These are phyloP conservation scores for Begonia peltatifolia DNA, from an alignment of 306 rosid species.

Conservation along the genomic window DNA sequence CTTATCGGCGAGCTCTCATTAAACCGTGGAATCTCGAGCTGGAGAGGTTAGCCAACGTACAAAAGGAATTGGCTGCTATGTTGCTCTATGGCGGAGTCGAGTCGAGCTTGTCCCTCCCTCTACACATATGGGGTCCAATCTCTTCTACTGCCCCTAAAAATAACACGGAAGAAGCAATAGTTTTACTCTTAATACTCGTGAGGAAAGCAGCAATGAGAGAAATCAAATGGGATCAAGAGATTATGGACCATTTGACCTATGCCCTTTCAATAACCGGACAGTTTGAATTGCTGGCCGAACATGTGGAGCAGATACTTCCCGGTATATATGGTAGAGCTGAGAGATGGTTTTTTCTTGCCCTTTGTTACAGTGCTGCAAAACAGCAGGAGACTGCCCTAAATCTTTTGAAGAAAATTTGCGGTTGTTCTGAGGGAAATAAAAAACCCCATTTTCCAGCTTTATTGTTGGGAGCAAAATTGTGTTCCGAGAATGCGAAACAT, in stretches of 20 bases:
- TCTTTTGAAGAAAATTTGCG: slow-evolving; percentile 61
- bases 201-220: slow-evolving; percentile 37
- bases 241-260: slow-evolving; percentile 60
- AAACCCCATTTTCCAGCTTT: slow-evolving; percentile 48
- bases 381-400: slow-evolving; percentile 50
- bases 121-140: slow-evolving; percentile 32
- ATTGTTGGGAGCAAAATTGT: slow-evolving; percentile 58
- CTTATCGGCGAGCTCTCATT: slow-evolving; percentile 48
- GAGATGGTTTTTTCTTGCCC: slow-evolving; percentile 86
- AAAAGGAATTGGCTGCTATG: slow-evolving; percentile 59
- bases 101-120: slow-evolving; percentile 40
- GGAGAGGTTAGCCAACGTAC: slow-evolving; percentile 39
- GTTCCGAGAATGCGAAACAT: slow-evolving; percentile 42
- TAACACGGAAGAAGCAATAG: slow-evolving; percentile 67
- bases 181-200: slow-evolving; percentile 52
- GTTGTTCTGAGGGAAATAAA: slow-evolving; percentile 54
- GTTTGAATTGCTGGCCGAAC: slow-evolving; percentile 57
- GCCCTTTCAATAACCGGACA: slow-evolving; percentile 67
- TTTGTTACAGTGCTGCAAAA: slow-evolving; percentile 74
- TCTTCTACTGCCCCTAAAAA: slow-evolving; percentile 26
- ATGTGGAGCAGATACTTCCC: slow-evolving; percentile 65
- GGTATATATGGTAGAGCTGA: slow-evolving; percentile 54
- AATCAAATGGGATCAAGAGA: slow-evolving; percentile 69
- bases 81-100: slow-evolving; percentile 78
- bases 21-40: slow-evolving; percentile 86